Base-by-base conservation (phyloP, 1,284 basidiomycete genomes). In the Ustilago loliicola region DNA sequence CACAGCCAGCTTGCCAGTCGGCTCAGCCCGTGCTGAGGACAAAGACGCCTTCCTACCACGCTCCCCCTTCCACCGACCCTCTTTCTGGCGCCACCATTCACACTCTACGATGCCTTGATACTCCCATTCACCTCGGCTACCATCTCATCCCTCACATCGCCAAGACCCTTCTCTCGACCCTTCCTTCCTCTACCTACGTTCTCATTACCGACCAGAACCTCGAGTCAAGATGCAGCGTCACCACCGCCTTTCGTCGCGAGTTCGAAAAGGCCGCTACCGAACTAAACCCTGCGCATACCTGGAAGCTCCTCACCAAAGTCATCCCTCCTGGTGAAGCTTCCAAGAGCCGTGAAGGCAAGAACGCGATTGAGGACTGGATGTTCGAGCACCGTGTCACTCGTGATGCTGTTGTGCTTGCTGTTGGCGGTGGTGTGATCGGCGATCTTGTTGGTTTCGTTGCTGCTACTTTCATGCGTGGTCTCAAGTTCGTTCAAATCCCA, bases 391-490 rank as follows among this genome's bases (percentile, higher is more conserved):
- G 91, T 85, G 96, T 95, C 86, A 98, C 96, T 1, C 89, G 96
- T 66, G 96, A 97, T 86, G 96, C 94, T 3, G 94, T 98, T 76
- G 89, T 98, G 68, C 89, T 99, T 59, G 96, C 96, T 0, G 90
- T 99, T 34, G 96, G 96, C 27, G 96, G 96, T 42, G 96, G 96
- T 59, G 96, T 99, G 72, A 94, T 99, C 78, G 97, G 88, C 32
- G 96, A 99, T 88, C 89, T 99, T 21, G 92, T 95, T 67, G 96
- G 96, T 47, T 99, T 98, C 83, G 95, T 98, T 57, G 93, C 96
- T 30, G 94, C 97, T 3, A 99, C 96, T n/a, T 82, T 82, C 54
- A 82, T 82, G 80, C 91, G 93, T 55, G 93, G 93, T 3, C 91
- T 98, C 51, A 93, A 93, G 72, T 94, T 97, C 87, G 92, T 95